phyloP scores from a whole-genome alignment of 163 green algal species.

The Dunaliella salina region DNA sequence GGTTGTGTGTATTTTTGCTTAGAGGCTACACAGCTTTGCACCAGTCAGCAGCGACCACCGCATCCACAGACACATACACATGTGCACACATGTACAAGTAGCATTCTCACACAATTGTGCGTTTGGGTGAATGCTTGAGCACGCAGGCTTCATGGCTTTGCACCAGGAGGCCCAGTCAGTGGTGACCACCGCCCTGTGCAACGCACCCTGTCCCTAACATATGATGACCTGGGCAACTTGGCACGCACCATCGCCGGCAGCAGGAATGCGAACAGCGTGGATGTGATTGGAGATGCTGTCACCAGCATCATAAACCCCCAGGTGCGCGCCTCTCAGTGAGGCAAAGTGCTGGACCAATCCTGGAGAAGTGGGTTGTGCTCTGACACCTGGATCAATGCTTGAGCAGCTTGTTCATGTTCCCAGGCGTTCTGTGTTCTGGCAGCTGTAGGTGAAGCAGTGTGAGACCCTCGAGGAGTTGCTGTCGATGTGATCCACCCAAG shows the following conservation, averaged over 20 bases:
- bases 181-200: constrained; percentile 6
- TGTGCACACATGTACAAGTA: background rate
- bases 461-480: too few species aligned
- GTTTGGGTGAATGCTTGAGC: background rate
- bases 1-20: too few species aligned
- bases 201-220: constrained; percentile 18
- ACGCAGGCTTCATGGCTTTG: background rate
- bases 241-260: constrained; percentile 3
- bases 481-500: too few species aligned
- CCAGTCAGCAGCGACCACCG: too few species aligned
- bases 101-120: background rate
- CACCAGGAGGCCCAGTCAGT: background rate
- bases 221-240: constrained; percentile 17
- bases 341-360: background rate
- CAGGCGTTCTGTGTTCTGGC: background rate
- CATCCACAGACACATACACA: background rate
- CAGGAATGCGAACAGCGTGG: constrained; percentile 4
- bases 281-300: background rate
- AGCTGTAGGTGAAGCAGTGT: background rate
- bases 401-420: background rate
- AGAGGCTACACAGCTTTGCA: too few species aligned
- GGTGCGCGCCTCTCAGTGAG: background rate
- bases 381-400: too few species aligned
- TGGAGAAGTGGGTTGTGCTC: background rate
- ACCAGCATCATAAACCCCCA: background rate